Conservation (phyloP, 306 rosid species). For the Quercus gilva region DNA sequence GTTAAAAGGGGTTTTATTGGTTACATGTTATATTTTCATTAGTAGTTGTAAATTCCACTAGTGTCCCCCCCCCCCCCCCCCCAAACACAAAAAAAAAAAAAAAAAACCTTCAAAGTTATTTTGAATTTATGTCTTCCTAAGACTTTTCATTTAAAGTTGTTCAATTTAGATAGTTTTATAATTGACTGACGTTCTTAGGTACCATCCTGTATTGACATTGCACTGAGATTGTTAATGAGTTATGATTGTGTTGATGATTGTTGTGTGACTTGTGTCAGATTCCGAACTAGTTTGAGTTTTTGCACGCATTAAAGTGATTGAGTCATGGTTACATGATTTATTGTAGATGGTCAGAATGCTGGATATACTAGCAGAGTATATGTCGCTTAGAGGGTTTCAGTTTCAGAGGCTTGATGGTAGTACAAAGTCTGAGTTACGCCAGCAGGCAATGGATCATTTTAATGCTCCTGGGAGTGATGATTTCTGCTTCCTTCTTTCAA, state of each 20-base stretch:
- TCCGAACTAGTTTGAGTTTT: background rate
- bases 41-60: too few relatives aligned
- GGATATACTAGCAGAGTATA: conserved; percentile 87
- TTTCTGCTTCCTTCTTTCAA: conserved; percentile 98
- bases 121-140: background rate
- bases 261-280: background rate
- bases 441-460: conserved; percentile 99
- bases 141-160: background rate
- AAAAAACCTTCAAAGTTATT: background rate
- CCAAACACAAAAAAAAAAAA: too few relatives aligned
- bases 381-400: conserved; percentile 92
- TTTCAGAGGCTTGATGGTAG: conserved; percentile 99
- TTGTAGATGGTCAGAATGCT: conserved; percentile 99
- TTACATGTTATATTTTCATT: too few relatives aligned
- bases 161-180: background rate
- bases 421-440: conserved; percentile 94
- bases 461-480: conserved; percentile 99
- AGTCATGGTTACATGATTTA: conserved; percentile 10
- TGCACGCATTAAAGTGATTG: conserved; percentile 3
- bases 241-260: background rate
- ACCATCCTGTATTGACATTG: too few relatives aligned
- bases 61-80: too few relatives aligned
- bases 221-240: too few relatives aligned
- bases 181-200: too few relatives aligned
- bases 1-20: too few relatives aligned